Evolutionary conservation across 805 yeast species (phyloP).

Genomic region (Saccharomycopsis fermentans): DNA sequence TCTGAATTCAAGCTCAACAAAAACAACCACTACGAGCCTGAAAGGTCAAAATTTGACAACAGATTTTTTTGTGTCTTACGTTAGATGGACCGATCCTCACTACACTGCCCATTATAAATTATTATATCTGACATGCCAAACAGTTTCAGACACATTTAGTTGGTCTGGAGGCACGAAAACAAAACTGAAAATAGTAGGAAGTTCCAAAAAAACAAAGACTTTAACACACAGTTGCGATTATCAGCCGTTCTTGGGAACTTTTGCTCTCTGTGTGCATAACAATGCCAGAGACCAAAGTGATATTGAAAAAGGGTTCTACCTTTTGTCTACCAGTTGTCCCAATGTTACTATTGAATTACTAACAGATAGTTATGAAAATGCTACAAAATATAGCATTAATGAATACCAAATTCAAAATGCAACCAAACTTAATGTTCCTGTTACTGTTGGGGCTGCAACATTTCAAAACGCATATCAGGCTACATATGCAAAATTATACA

Average conservation of each 20-base stretch:
- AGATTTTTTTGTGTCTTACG: not conserved
- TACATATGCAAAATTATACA: not conserved
- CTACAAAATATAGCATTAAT: constrained; percentile 10
- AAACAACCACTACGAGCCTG: not conserved
- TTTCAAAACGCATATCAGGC: not conserved
- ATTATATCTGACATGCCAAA: not conserved
- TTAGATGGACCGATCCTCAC: not conserved
- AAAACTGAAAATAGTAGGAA: not conserved
- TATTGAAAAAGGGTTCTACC: constrained; percentile 1
- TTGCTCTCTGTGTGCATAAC: constrained; percentile 9
- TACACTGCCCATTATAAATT: not conserved
- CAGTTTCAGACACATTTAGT: not conserved
- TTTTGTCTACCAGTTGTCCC: not conserved
- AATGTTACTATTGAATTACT: constrained; percentile 7
- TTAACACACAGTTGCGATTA: not conserved
- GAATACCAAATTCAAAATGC: not conserved
- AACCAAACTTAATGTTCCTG: constrained; percentile 2
- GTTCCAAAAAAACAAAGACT: not conserved
- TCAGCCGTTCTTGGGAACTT: constrained; percentile 7
- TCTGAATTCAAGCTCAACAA: not conserved
- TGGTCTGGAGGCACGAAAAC: not conserved
- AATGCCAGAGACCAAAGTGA: not conserved
- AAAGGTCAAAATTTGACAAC: not conserved
- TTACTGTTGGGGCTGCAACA: not conserved
- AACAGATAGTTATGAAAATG: constrained; percentile 6